Conservation (phyloP, 2,329 filamentous ascomycete genomes). For the Phaeophleospora eucalypticola region DNA sequence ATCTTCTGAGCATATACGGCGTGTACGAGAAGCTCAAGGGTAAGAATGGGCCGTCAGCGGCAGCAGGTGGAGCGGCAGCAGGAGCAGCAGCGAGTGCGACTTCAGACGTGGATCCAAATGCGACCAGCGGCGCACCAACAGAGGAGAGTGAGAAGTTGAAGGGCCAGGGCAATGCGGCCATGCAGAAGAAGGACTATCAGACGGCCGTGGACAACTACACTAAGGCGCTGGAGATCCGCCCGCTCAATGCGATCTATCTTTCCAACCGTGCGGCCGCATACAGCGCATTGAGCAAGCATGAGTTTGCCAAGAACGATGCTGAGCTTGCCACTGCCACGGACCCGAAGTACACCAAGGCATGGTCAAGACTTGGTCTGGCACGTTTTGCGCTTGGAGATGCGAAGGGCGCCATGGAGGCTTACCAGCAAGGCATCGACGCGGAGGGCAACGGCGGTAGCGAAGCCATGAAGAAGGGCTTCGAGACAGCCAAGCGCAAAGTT, state of each 20-base stretch:
- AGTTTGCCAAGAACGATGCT: slow-evolving; percentile 78
- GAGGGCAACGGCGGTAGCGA: slow-evolving; percentile 93
- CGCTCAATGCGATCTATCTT: slow-evolving; percentile 90
- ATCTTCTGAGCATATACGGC: slow-evolving; percentile 83
- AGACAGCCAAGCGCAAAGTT: slow-evolving; percentile 84
- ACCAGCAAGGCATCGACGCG: slow-evolving; percentile 84
- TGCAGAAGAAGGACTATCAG: slow-evolving; percentile 88
- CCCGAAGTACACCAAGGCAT: slow-evolving; percentile 93
- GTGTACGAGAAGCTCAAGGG: slow-evolving; percentile 94
- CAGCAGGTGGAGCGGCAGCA: slow-evolving; percentile 37
- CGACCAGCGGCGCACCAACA: slow-evolving; percentile 44
- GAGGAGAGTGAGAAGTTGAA: slow-evolving; percentile 85
- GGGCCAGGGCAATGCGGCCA: slow-evolving; percentile 85
- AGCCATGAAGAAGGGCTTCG: slow-evolving; percentile 94
- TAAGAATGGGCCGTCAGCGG: slow-evolving; percentile 49
- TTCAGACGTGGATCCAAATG: slow-evolving; percentile 40
- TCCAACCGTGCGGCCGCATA: slow-evolving; percentile 95
- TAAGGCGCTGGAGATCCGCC: slow-evolving; percentile 73
- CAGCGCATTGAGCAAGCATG: slow-evolving; percentile 78
- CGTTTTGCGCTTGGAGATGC: slow-evolving; percentile 88
- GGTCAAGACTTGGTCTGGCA: slow-evolving; percentile 88
- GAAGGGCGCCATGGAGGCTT: slow-evolving; percentile 89
- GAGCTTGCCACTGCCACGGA: slow-evolving; percentile 86
- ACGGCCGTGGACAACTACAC: slow-evolving; percentile 82
- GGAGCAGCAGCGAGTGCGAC: slow-evolving; percentile 39